Base-by-base conservation (phyloP, 2,329 filamentous ascomycete species). In the Stachybotrys chlorohalonatus region DNA sequence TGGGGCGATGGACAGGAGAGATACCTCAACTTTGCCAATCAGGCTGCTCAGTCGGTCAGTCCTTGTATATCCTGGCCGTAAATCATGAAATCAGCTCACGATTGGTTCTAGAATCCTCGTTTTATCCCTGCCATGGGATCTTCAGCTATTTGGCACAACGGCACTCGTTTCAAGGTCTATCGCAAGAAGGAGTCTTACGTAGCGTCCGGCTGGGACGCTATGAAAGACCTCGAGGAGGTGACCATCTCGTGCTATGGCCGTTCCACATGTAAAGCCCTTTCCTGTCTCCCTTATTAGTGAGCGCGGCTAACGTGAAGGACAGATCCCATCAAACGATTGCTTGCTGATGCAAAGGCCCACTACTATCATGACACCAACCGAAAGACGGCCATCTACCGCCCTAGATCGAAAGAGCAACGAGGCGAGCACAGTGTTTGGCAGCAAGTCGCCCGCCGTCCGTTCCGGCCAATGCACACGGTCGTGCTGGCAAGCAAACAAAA, bases 391-490 rank as follows among this genome's bases (percentile, higher is more conserved):
- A 79, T 85, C 59, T 82, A 81, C 62, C 75, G 81, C 16, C 80
- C 80, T 0, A 70, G 72, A 16, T 68, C 70, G 7, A 75, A 76
- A 55, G 72, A 74, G 52, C 66, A 74, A 52, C 74, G 79, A 9
- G 69, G 75, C 11, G 78, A 73, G 54, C 65, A 73, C 53, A 72
- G 70, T 59, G 63, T 70, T 65, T 86, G 83, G 82, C 71, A 76
- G 46, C 73, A 78, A 57, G 80, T 85, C 30, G 80, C 81, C 1
- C 75, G 81, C 31, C 75, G 88, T 1, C 87, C 87, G 0, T 82
- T 85, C 7, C 74, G 88, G 15, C 85, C 86, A 1, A 87, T 93
- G 75, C 77, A 79, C 52, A 93, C 89, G 0, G 88, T 95, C 1
- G 84, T 91, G 2, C 76, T 94, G 5, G 86, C 90, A 58, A 73